These are phyloP conservation scores for Cystobasidium sp. DNA, from an alignment of 1,284 basidiomycete genomes.

Conservation along the genomic window DNA sequence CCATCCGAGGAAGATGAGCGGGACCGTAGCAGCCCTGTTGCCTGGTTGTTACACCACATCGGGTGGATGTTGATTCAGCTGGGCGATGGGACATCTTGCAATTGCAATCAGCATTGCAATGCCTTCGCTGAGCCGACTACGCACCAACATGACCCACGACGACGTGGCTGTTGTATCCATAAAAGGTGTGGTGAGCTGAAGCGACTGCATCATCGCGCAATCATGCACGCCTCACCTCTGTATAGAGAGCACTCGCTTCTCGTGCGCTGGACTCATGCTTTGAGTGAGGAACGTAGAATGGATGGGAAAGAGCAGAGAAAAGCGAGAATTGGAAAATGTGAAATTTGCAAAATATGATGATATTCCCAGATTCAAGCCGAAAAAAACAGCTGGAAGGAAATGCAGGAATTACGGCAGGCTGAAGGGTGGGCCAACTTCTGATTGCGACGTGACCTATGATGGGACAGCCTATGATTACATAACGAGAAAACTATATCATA, in stretches of 20 bases:
- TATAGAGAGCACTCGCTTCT: slow-evolving; percentile 62
- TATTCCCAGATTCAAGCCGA: no score
- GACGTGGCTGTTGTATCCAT: slow-evolving; percentile 70
- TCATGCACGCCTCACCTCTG: slow-evolving; percentile 62
- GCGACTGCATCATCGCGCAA: neutral
- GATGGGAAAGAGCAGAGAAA: neutral
- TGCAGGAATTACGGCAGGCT: no score
- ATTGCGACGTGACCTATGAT: no score
- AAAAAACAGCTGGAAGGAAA: no score
- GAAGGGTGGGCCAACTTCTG: no score
- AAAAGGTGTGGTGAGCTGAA: neutral
- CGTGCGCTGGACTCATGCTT: slow-evolving; percentile 1
- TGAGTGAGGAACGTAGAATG: slow-evolving; percentile 8
- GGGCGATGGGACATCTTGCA: neutral
- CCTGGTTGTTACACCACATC: slow-evolving; percentile 60
- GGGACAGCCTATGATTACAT: no score
- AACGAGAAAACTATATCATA: no score
- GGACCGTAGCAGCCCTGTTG: slow-evolving; percentile 83
- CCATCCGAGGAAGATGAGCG: slow-evolving; percentile 90
- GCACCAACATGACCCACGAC: slow-evolving; percentile 90
- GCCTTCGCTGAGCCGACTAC: slow-evolving; percentile 29
- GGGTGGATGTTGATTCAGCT: slow-evolving; percentile 2
- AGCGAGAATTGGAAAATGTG: neutral
- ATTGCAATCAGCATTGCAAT: no score
- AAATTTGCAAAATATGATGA: neutral